Evolutionary conservation across 1,284 basidiomycete species (phyloP), one percentile per base, ranked within the genome.

Genomic region (Papiliotrema fonsecae): DNA sequence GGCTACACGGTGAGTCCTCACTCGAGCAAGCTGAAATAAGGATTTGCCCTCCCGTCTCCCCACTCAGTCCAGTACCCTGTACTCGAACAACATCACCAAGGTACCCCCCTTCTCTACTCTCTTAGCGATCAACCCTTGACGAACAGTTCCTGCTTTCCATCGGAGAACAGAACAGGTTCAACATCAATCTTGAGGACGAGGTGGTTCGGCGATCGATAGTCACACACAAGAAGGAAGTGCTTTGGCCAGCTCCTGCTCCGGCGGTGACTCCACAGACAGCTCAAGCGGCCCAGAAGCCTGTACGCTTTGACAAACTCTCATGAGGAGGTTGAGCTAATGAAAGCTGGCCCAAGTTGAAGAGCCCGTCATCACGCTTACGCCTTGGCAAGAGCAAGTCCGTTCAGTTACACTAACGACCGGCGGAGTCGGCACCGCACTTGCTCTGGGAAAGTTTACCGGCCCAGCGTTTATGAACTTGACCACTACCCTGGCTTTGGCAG

Each of bases 51-150:
- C 87, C 21, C 81, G 88, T 30, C 75, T 90, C 34, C 87, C 88
- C 11, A 88, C 88, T 0, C 87, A 90, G 64, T 87, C 86, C 3
- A 88, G 86, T 4, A 87, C 86, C 1, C 76, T 90, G 7, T 90
- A 90, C 70, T 90, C 88, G 11, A 90, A 90, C 73, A 90, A 90
- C 65, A 84, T 90, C 60, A 85, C 85, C 37, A 90, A 90, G 52
- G 61, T 56, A 25, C 36, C 7, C 16, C 30, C 22, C 16, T 16
- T 31, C 11, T 14, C 6, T 9, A 27, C 10, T 21, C 21, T n/a
- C 31, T 5, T 9, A 28, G 26, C 2, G 3, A 10, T n/a, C 16
- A 34, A 39, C 57, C n/a, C n/a, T n/a, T 57, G 38, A 57, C 22
- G 21, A 13, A 13, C 48, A 61, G 67, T 89, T 90, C 74, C 78